phyloP scores from a whole-genome alignment of 768 basidiomycete species.

The Termitomyces sp. region DNA sequence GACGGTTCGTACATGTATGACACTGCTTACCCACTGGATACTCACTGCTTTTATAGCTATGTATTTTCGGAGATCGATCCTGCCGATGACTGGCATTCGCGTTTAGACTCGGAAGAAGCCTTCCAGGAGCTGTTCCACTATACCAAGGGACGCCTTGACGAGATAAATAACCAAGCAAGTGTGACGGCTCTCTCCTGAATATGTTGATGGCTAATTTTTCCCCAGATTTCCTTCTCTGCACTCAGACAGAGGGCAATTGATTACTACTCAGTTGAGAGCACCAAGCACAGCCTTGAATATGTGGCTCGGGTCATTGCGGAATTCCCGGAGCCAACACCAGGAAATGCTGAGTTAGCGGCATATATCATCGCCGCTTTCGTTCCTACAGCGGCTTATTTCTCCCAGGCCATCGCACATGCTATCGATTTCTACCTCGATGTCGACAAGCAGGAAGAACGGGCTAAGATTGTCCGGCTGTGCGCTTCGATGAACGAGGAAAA shows the following conservation, averaged over 20 bases:
- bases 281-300: constrained; percentile 27
- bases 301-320: constrained; percentile 26
- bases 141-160: constrained; percentile 29
- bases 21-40: background rate
- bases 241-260: constrained; percentile 10
- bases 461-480: constrained; percentile 37
- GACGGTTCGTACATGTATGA: constrained; percentile 35
- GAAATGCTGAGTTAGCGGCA: constrained; percentile 38
- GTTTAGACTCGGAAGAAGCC: constrained; percentile 33
- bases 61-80: constrained; percentile 42
- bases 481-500: constrained; percentile 21
- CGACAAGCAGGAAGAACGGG: constrained; percentile 29
- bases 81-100: constrained; percentile 44
- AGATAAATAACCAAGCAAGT: constrained; percentile 21
- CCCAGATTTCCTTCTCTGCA: constrained; percentile 1
- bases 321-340: constrained; percentile 13
- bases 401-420: constrained; percentile 51
- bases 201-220: background rate
- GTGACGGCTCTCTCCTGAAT: background rate
- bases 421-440: constrained; percentile 59
- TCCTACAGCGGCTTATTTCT: constrained; percentile 54
- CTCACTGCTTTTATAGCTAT: constrained; percentile 30
- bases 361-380: constrained; percentile 51
- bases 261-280: constrained; percentile 16
- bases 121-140: constrained; percentile 26